Evolutionary conservation across 73 alveolate species (phyloP).

Genomic region (Paramecium bursaria): DNA sequence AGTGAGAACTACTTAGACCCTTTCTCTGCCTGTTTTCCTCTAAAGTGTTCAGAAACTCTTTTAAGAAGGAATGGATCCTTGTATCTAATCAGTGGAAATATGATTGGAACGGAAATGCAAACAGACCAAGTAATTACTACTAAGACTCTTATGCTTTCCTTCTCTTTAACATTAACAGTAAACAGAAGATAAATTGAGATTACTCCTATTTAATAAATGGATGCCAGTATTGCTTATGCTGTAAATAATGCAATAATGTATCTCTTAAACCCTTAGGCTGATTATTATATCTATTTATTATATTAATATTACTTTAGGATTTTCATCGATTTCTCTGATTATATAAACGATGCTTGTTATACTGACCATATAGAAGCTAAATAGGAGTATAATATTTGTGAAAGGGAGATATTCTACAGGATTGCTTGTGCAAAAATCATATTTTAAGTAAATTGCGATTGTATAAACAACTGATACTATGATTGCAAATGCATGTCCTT

Average conservation of each 20-base stretch:
- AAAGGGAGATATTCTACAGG: slow-evolving; percentile 1
- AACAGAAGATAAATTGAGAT: not conserved
- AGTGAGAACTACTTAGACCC: no score
- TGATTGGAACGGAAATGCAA: not conserved
- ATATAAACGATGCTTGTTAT: not conserved
- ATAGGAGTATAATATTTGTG: slow-evolving; percentile 7
- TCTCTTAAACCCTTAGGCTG: not conserved
- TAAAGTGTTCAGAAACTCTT: not conserved
- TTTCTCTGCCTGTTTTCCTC: not conserved
- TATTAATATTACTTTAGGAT: not conserved
- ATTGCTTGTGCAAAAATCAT: not conserved
- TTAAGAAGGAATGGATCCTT: slow-evolving; percentile 22
- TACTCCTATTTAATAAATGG: not conserved
- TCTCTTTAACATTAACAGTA: not conserved
- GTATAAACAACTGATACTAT: not conserved
- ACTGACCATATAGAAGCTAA: not conserved
- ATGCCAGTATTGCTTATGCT: not conserved
- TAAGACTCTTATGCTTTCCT: not conserved
- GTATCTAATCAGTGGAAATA: not conserved
- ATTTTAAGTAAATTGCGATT: not conserved
- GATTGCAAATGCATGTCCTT: slow-evolving; percentile 21
- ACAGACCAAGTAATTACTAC: not conserved
- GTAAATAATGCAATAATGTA: slow-evolving; percentile 25
- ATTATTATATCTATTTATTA: not conserved
- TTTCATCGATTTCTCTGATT: not conserved